These are phyloP conservation scores for Arxiozyma bovina DNA, from an alignment of 1,139 yeast species.

Conservation along the genomic window DNA sequence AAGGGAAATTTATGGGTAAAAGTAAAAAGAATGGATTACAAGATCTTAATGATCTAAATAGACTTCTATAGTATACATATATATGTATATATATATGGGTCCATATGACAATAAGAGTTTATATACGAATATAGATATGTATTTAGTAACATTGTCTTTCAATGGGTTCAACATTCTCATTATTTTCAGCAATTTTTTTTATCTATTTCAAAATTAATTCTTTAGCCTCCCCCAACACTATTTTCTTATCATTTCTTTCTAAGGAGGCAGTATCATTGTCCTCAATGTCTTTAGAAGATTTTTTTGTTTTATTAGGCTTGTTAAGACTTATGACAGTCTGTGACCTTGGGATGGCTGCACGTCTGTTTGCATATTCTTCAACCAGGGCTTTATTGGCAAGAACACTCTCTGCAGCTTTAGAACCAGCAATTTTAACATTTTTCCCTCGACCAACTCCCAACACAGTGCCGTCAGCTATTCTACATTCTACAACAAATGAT, in stretches of 20 bases:
- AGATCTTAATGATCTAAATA: conserved; percentile 1
- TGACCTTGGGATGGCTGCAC: conserved; percentile 56
- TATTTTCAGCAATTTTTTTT: no score
- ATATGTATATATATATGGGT: no score
- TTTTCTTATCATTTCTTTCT: neutral
- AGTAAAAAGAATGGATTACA: conserved; percentile 3
- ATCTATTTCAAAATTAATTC: neutral
- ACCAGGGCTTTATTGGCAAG: conserved; percentile 49
- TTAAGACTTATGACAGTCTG: conserved; percentile 31
- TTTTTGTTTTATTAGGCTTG: conserved; percentile 1
- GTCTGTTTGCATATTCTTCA: conserved; percentile 52
- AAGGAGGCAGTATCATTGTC: neutral
- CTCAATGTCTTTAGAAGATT: neutral
- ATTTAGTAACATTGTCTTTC: no score
- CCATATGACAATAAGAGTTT: no score
- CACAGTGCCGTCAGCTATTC: conserved; percentile 50
- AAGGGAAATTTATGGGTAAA: conserved; percentile 14
- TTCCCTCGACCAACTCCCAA: conserved; percentile 59
- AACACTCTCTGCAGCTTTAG: conserved; percentile 64
- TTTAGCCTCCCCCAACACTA: neutral
- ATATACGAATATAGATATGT: neutral
- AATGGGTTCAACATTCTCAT: neutral
- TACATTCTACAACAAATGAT: conserved; percentile 54
- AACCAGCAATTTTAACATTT: conserved; percentile 58
- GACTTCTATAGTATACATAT: neutral